Conservation (phyloP, 495 filamentous ascomycete genomes). For the Diplogelasinospora grovesii region DNA sequence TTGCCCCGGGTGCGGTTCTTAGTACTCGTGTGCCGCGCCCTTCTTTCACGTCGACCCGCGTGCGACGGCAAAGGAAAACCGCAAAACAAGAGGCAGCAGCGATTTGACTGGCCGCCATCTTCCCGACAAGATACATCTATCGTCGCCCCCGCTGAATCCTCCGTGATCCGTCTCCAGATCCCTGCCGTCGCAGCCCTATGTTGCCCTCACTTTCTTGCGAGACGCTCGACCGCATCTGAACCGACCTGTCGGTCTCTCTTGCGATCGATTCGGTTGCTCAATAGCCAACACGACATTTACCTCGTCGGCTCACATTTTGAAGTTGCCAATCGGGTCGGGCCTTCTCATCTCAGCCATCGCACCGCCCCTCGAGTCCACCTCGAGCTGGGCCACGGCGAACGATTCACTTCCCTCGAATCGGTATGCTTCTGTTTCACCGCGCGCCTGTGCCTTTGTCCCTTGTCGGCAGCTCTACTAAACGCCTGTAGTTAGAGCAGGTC, state of each 20-base stretch:
- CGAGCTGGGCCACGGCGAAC: too few species aligned
- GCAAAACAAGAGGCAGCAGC: too few species aligned
- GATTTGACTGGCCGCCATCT: conserved; percentile 1
- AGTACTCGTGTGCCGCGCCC: background rate
- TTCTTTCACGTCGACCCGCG: background rate
- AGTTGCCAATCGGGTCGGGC: background rate
- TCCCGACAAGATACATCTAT: background rate
- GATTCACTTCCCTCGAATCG: too few species aligned
- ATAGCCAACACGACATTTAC: conserved; percentile 4
- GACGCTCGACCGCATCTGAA: conserved; percentile 14
- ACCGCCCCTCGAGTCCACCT: too few species aligned
- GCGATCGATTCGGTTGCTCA: conserved; percentile 4
- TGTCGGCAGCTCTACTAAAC: too few species aligned
- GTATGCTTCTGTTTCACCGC: too few species aligned
- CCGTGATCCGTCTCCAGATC: background rate
- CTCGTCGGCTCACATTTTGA: background rate
- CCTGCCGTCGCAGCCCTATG: conserved; percentile 12
- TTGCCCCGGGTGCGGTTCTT: conserved; percentile 3
- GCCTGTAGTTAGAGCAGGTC: too few species aligned
- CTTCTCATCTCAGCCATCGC: too few species aligned
- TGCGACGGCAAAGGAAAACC: too few species aligned
- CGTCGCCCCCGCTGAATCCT: background rate
- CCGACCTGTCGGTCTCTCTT: conserved; percentile 8
- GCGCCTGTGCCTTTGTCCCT: too few species aligned
- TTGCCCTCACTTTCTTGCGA: conserved; percentile 9